A percentile compares a stretch with the other conserved stretches of the same genome.
Conservation (phyloP, 2,329 filamentous ascomycete species). For the Penicillium sp. region DNA sequence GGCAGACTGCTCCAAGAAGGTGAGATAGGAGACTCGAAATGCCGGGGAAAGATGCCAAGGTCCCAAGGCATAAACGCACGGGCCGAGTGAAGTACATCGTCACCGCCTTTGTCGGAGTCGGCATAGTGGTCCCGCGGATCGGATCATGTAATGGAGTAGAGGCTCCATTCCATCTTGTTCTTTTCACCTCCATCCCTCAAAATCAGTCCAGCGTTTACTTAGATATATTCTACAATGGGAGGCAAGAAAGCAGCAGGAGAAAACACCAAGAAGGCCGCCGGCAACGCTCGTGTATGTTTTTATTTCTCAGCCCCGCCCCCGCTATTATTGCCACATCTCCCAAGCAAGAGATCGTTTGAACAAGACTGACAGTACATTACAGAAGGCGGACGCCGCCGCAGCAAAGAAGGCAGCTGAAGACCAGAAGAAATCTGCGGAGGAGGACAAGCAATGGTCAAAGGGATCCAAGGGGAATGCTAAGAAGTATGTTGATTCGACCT, state of each 20-base stretch:
- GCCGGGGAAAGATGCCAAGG: background rate
- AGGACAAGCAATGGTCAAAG: conserved; percentile 76
- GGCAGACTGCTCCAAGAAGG: background rate
- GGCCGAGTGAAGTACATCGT: background rate
- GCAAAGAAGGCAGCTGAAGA: conserved; percentile 71
- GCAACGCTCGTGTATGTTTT: conserved; percentile 61
- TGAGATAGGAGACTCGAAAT: conserved; percentile 11
- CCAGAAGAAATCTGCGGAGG: conserved; percentile 61
- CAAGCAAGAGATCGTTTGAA: conserved; percentile 2
- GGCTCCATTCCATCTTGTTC: conserved; percentile 16
- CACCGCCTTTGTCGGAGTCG: conserved; percentile 26
- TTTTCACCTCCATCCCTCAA: conserved; percentile 2
- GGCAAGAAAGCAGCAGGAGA: conserved; percentile 66
- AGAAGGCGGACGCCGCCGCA: conserved; percentile 85
- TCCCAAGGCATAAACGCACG: background rate
- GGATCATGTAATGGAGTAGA: conserved; percentile 22
- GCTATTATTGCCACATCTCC: conserved; percentile 17
- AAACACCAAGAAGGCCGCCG: conserved; percentile 82
- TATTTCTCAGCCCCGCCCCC: conserved; percentile 25
- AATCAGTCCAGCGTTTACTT: conserved; percentile 5
- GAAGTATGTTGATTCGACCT: conserved; percentile 60
- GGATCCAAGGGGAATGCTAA: conserved; percentile 81
- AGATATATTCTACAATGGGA: conserved; percentile 53
- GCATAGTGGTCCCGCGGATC: conserved; percentile 25
- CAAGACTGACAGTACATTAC: conserved; percentile 29